These are phyloP conservation scores for Karstenula rhodostoma DNA, from an alignment of 2,329 filamentous ascomycete genomes.

Conservation along the genomic window DNA sequence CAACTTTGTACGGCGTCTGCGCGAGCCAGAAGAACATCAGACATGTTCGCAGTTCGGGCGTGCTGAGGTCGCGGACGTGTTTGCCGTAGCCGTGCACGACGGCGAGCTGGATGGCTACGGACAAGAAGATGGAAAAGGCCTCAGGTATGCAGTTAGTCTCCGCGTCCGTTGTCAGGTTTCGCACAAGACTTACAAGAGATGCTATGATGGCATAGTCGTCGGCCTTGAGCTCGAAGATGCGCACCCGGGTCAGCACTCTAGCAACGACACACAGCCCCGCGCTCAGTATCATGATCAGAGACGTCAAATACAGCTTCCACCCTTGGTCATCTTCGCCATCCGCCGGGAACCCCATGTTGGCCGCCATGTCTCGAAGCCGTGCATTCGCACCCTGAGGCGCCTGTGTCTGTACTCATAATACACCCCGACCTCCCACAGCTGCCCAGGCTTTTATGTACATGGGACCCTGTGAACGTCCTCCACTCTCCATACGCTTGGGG, in stretches of 20 bases:
- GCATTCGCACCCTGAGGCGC: background rate
- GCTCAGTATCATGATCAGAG: slow-evolving; percentile 14
- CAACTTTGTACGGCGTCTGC: slow-evolving; percentile 13
- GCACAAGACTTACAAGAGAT: slow-evolving; percentile 3
- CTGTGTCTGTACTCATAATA: background rate
- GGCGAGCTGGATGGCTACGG: slow-evolving; percentile 14
- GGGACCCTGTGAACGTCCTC: background rate
- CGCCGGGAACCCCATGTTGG: slow-evolving; percentile 12
- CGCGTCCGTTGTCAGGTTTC: background rate
- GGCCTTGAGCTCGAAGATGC: background rate
- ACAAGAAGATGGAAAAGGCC: slow-evolving; percentile 11
- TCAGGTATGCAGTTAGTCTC: background rate
- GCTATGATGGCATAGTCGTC: slow-evolving; percentile 15
- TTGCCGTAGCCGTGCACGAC: slow-evolving; percentile 13
- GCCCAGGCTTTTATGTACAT: background rate
- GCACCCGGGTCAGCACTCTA: slow-evolving; percentile 10
- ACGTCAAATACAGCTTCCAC: slow-evolving; percentile 17
- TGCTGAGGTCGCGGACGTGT: slow-evolving; percentile 11
- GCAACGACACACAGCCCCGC: slow-evolving; percentile 11
- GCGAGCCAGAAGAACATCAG: slow-evolving; percentile 15
- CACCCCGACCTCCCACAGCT: background rate
- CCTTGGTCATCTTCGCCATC: slow-evolving; percentile 6
- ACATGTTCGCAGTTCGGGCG: background rate
- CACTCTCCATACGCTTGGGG: background rate
- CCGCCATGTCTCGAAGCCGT: background rate